phyloP scores from a whole-genome alignment of 805 yeast genomes.

The Priceomyces fermenticarens region DNA sequence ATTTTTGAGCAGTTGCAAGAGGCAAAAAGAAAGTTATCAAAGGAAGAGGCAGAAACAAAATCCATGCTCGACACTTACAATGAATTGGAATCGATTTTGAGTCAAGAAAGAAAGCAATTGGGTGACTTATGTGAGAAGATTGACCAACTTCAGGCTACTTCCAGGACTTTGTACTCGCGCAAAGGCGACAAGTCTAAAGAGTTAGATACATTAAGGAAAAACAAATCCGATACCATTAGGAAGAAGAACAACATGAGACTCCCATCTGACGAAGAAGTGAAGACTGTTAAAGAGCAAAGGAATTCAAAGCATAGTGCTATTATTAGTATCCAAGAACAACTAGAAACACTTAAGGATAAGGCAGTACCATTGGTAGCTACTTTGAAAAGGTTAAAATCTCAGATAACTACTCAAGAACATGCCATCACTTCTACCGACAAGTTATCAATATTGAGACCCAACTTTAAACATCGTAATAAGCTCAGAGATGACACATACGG shows the following conservation, averaged over 20 bases:
- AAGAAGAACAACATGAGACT: conserved; percentile 23
- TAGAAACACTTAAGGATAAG: conserved; percentile 18
- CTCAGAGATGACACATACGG: conserved; percentile 39
- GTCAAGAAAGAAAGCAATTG: conserved; percentile 1
- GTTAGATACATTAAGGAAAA: conserved; percentile 8
- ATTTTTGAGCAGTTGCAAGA: conserved; percentile 11
- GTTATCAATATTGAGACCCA: conserved; percentile 41
- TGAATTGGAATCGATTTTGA: conserved; percentile 5
- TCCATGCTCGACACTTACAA: conserved; percentile 5
- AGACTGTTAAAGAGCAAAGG: conserved; percentile 17
- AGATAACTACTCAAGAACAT: conserved; percentile 11
- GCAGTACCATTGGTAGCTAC: conserved; percentile 11
- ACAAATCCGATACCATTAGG: conserved; percentile 9
- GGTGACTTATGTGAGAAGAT: conserved; percentile 5
- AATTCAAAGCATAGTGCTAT: conserved; percentile 17
- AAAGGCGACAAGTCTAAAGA: conserved; percentile 20
- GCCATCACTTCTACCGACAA: conserved; percentile 47
- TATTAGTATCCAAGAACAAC: conserved; percentile 15
- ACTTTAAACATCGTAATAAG: conserved; percentile 26
- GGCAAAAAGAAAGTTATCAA: conserved; percentile 5
- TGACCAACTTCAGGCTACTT: conserved; percentile 7
- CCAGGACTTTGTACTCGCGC: conserved; percentile 9
- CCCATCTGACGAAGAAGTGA: conserved; percentile 26
- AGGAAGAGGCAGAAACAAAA: conserved; percentile 7
- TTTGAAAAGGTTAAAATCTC: conserved; percentile 11